A percentile compares a stretch with the other conserved stretches of the same genome.
phyloP scores from a whole-genome alignment of 2,329 filamentous ascomycete species.

The Fusarium tricinctum region DNA sequence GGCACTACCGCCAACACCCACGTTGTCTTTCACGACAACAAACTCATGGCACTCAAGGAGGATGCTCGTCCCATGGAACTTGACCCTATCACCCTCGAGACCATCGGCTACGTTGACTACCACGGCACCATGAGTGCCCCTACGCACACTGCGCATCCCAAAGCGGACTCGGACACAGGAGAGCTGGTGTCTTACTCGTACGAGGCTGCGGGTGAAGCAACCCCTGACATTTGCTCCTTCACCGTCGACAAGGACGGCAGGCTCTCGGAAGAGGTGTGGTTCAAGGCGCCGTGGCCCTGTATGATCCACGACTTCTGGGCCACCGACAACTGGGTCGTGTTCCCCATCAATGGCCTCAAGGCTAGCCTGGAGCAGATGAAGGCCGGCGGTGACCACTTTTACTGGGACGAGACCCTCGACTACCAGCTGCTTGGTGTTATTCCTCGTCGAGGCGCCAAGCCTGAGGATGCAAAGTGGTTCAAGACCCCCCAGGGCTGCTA shows the following conservation, averaged over 20 bases:
- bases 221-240: too few species aligned
- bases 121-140: slow-evolving; percentile 5
- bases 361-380: slow-evolving; percentile 20
- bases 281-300: too few species aligned
- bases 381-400: slow-evolving; percentile 18
- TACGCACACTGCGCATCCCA: slow-evolving; percentile 19
- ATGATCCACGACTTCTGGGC: too few species aligned
- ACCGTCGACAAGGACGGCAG: too few species aligned
- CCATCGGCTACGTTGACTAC: slow-evolving; percentile 16
- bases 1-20: too few species aligned
- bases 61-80: neutral
- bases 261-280: too few species aligned
- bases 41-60: too few species aligned
- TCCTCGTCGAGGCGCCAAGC: neutral
- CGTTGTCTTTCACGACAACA: too few species aligned
- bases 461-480: too few species aligned
- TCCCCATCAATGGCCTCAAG: too few species aligned
- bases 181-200: slow-evolving; percentile 20
- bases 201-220: neutral
- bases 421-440: slow-evolving; percentile 19
- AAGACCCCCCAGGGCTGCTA: too few species aligned
- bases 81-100: slow-evolving; percentile 24
- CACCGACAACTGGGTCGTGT: too few species aligned
- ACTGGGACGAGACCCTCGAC: slow-evolving; percentile 23
- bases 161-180: slow-evolving; percentile 15